Percentiles rank a stretch among this genome's conserved stretches.
phyloP scores from a whole-genome alignment of 495 filamentous ascomycete genomes.

The Neurospora sp. region DNA sequence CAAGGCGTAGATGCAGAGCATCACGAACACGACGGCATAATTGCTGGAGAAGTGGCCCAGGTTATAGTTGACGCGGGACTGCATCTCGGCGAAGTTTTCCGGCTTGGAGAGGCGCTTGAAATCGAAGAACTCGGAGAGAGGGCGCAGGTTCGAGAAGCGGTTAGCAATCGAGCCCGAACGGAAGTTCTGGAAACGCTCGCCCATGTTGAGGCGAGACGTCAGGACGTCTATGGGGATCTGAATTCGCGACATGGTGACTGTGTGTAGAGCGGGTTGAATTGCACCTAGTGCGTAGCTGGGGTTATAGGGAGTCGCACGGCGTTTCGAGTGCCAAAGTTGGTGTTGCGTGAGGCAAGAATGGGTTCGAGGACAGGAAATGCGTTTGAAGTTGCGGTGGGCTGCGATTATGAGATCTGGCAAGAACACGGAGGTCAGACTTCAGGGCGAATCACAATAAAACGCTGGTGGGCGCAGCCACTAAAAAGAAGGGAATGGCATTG shows the following conservation, averaged over 20 bases:
- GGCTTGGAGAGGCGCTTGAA: conserved; percentile 93
- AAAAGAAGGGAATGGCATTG: background rate
- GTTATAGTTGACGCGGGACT: conserved; percentile 96
- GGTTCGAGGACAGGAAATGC: background rate
- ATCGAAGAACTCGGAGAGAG: conserved; percentile 89
- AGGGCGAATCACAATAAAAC: conserved; percentile 18
- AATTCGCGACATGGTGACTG: conserved; percentile 64
- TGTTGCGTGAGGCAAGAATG: background rate
- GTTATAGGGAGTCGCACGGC: background rate
- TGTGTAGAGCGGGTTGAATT: background rate
- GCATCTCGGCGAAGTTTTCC: conserved; percentile 77
- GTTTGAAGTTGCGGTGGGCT: background rate
- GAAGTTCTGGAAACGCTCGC: conserved; percentile 61
- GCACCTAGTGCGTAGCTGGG: background rate
- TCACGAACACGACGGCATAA: conserved; percentile 85
- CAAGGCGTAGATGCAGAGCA: conserved; percentile 92
- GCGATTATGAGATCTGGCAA: conserved; percentile 22
- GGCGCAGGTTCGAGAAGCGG: conserved; percentile 87
- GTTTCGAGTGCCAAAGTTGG: background rate
- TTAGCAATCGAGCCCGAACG: conserved; percentile 63
- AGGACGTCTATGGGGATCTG: conserved; percentile 84
- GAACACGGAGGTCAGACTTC: conserved; percentile 11
- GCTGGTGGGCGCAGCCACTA: background rate
- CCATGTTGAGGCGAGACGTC: conserved; percentile 80
- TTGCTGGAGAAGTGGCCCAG: conserved; percentile 96